These are phyloP conservation scores for Echria macrotheca DNA, from an alignment of 495 filamentous ascomycete genomes.

Conservation along the genomic window DNA sequence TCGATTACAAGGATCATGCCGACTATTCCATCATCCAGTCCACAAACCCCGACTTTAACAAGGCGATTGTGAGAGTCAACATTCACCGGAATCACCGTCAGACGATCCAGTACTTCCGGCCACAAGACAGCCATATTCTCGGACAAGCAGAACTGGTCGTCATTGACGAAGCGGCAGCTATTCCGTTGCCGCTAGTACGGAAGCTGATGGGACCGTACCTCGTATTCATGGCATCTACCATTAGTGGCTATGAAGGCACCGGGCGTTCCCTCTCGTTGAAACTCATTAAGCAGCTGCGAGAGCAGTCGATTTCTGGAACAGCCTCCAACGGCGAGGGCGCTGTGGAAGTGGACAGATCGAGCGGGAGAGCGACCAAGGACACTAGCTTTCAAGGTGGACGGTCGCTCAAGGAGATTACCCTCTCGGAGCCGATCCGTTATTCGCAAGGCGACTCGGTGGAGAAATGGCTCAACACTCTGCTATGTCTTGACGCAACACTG, in stretches of 20 bases:
- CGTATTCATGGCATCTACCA: slow-evolving; percentile 99
- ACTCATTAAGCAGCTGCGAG: slow-evolving; percentile 93
- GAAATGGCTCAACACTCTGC: slow-evolving; percentile 90
- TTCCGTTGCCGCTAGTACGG: slow-evolving; percentile 83
- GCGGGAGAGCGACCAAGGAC: slow-evolving; percentile 61
- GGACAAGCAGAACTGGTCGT: slow-evolving; percentile 95
- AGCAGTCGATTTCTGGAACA: slow-evolving; percentile 68
- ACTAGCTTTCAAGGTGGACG: slow-evolving; percentile 62
- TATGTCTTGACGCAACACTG: slow-evolving; percentile 88
- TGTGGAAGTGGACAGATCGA: slow-evolving; percentile 66
- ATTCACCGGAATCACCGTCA: slow-evolving; percentile 93
- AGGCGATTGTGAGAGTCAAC: slow-evolving; percentile 96
- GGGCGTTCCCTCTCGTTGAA: slow-evolving; percentile 93
- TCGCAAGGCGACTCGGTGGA: slow-evolving; percentile 86
- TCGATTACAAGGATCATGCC: slow-evolving; percentile 86
- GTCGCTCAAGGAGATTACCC: slow-evolving; percentile 85
- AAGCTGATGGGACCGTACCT: slow-evolving; percentile 98
- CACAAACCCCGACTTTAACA: slow-evolving; percentile 97
- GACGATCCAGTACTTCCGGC: slow-evolving; percentile 97
- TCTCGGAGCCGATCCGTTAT: slow-evolving; percentile 92
- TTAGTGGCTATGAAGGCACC: slow-evolving; percentile 98
- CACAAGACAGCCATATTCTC: slow-evolving; percentile 88
- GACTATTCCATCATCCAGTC: slow-evolving; percentile 99
- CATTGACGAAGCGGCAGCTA: slow-evolving; percentile 97
- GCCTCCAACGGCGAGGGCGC: slow-evolving; percentile 47